Percentiles rank a stretch among this genome's conserved stretches.
These are phyloP conservation scores for Micractinium sp. DNA, from an alignment of 139 green algal species.

Conservation along the genomic window DNA sequence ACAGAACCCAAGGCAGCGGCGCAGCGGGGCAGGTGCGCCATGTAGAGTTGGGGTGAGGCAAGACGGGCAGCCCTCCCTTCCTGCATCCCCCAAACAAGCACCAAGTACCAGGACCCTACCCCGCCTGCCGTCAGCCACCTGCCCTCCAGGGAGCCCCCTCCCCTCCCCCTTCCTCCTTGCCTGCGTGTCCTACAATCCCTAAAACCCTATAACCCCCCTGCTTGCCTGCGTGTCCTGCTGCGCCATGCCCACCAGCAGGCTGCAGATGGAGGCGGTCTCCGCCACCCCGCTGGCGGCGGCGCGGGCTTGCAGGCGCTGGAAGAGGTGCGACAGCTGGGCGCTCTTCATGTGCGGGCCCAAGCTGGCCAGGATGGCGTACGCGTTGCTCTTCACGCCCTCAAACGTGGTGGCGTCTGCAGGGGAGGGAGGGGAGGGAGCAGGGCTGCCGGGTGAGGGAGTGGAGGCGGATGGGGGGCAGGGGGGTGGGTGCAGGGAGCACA, in stretches of 20 bases:
- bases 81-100: no score
- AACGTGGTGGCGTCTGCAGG: slow-evolving; percentile 79
- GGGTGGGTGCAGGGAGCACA: neutral
- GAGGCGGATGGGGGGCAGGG: neutral
- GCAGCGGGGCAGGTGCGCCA: no score
- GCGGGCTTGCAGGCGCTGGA: slow-evolving; percentile 27
- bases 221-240: slow-evolving; percentile 17
- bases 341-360: slow-evolving; percentile 62
- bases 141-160: neutral
- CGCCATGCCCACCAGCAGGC: slow-evolving; percentile 32
- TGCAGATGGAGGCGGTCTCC: slow-evolving; percentile 6
- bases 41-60: no score
- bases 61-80: no score
- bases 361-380: slow-evolving; percentile 77
- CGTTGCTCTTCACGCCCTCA: slow-evolving; percentile 85
- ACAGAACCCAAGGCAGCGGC: no score
- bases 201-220: neutral
- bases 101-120: no score
- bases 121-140: neutral
- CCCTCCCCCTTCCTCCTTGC: neutral
- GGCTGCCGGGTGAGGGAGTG: neutral
- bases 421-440: neutral
- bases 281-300: slow-evolving; percentile 16
- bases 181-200: neutral
- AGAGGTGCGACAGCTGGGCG: slow-evolving; percentile 59